Conservation (phyloP, 1,284 basidiomycete genomes). For the Rhodofomes roseus region DNA sequence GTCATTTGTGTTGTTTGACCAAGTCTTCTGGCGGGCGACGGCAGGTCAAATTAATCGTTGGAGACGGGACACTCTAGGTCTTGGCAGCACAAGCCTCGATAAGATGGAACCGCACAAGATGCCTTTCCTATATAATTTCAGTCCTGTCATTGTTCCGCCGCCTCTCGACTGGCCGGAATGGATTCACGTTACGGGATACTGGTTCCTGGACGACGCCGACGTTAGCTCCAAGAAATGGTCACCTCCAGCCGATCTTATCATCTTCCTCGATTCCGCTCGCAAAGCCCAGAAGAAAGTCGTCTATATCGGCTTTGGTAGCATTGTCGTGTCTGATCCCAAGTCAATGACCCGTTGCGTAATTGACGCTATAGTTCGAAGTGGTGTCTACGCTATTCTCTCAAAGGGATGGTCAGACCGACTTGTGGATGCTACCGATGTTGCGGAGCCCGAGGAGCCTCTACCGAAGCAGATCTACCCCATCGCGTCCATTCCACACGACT, state of each 20-base stretch:
- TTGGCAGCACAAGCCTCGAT: conserved; percentile 83
- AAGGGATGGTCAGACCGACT: conserved; percentile 98
- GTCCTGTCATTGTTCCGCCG: conserved; percentile 82
- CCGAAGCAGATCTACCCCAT: conserved; percentile 81
- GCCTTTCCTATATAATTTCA: conserved; percentile 98
- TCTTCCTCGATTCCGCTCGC: conserved; percentile 81
- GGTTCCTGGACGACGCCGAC: conserved; percentile 92
- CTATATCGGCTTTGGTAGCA: conserved; percentile 98
- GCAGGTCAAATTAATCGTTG: conserved; percentile 94
- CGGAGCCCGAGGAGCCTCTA: conserved; percentile 64
- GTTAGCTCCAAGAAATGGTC: conserved; percentile 85
- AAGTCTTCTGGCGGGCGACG: conserved; percentile 96
- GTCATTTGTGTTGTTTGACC: conserved; percentile 94
- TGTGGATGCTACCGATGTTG: conserved; percentile 47
- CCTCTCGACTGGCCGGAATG: conserved; percentile 98
- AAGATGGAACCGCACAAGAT: conserved; percentile 95
- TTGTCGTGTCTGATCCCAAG: conserved; percentile 93
- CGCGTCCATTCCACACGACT: conserved; percentile 91
- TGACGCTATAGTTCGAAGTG: conserved; percentile 82
- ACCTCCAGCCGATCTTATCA: conserved; percentile 74
- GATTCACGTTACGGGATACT: conserved; percentile 95
- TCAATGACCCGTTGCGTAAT: conserved; percentile 89
- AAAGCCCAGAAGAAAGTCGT: conserved; percentile 83
- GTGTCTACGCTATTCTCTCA: conserved; percentile 88
- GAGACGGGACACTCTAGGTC: conserved; percentile 76